Evolutionary conservation across 2,329 filamentous ascomycete genomes (phyloP).

Genomic region (Ophiostoma pallidulum): DNA sequence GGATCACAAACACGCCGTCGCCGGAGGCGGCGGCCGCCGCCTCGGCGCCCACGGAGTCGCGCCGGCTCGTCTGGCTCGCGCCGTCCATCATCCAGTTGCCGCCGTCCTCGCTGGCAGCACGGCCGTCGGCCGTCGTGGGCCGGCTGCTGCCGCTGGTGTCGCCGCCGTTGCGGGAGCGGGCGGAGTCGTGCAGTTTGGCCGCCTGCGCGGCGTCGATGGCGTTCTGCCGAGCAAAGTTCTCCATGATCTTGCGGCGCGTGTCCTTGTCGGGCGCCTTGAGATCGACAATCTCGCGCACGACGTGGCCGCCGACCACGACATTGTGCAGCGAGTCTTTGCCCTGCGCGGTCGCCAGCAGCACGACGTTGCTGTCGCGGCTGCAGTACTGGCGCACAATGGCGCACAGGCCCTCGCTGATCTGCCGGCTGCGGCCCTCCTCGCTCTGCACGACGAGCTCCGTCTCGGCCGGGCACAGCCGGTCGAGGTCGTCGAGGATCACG

Average conservation of each 20-base stretch:
- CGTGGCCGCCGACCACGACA: constrained; percentile 80
- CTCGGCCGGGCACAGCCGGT: constrained; percentile 85
- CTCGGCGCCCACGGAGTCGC: constrained; percentile 21
- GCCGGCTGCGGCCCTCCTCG: constrained; percentile 84
- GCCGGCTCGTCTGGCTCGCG: constrained; percentile 43
- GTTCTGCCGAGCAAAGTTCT: constrained; percentile 59
- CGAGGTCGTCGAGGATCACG: constrained; percentile 85
- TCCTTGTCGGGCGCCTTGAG: constrained; percentile 92
- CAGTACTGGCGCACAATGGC: constrained; percentile 79
- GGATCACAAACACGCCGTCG: constrained; percentile 59
- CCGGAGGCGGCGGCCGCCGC: constrained; percentile 20
- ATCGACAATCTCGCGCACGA: constrained; percentile 82
- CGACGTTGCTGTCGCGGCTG: constrained; percentile 66
- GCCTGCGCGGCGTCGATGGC: constrained; percentile 29
- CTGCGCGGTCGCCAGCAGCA: constrained; percentile 82
- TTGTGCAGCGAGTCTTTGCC: constrained; percentile 89
- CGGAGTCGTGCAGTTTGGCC: constrained; percentile 23
- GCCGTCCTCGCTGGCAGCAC: constrained; percentile 38
- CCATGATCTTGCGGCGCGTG: constrained; percentile 70
- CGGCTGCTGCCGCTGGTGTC: constrained; percentile 33
- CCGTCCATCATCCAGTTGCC: constrained; percentile 74
- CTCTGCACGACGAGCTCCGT: constrained; percentile 90
- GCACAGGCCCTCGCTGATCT: constrained; percentile 82
- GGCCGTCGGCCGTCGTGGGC: constrained; percentile 47
- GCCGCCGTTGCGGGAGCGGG: not conserved